A percentile compares a stretch with the other conserved stretches of the same genome.
Evolutionary conservation across 208 protist genomes (phyloP).

Genomic region (Leishmania tarentolae): DNA sequence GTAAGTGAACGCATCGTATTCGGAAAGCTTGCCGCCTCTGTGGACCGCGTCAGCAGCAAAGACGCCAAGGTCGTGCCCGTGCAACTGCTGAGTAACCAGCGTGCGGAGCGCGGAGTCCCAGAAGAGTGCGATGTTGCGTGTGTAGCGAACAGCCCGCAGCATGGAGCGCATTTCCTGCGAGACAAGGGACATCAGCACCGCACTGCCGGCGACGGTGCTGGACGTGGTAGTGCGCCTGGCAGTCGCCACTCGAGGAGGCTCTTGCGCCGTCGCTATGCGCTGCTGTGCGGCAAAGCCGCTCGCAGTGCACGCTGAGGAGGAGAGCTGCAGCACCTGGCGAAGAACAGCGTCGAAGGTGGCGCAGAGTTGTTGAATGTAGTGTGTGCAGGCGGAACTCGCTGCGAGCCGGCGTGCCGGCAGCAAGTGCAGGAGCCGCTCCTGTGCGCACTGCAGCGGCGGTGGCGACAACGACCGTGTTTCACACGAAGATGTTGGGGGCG

Average conservation of each 20-base stretch:
- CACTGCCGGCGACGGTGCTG: slow-evolving; percentile 21
- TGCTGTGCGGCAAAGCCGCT: not conserved
- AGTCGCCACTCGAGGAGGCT: not conserved
- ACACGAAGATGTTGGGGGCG: not conserved
- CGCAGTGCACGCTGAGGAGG: not conserved
- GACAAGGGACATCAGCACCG: slow-evolving; percentile 50
- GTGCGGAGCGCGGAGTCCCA: slow-evolving; percentile 58
- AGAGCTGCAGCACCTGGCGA: not conserved
- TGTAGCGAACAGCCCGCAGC: slow-evolving; percentile 31
- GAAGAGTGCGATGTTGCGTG: slow-evolving; percentile 32
- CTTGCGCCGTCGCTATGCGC: not conserved
- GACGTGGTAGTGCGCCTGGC: not conserved
- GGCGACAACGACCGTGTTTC: not conserved
- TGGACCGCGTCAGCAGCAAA: not conserved
- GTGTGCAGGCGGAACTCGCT: slow-evolving; percentile 8
- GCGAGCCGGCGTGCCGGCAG: slow-evolving; percentile 26
- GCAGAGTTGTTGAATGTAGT: slow-evolving; percentile 20
- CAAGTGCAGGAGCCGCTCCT: not conserved
- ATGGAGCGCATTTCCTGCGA: slow-evolving; percentile 51
- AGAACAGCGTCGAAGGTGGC: slow-evolving; percentile 19
- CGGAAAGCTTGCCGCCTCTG: not conserved
- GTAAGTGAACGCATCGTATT: not conserved
- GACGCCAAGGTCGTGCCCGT: not conserved
- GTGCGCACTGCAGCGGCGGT: not conserved
- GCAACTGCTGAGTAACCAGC: slow-evolving; percentile 13